These are phyloP conservation scores for Gliomastix tumulicola DNA, from an alignment of 2,329 filamentous ascomycete genomes.

Conservation along the genomic window DNA sequence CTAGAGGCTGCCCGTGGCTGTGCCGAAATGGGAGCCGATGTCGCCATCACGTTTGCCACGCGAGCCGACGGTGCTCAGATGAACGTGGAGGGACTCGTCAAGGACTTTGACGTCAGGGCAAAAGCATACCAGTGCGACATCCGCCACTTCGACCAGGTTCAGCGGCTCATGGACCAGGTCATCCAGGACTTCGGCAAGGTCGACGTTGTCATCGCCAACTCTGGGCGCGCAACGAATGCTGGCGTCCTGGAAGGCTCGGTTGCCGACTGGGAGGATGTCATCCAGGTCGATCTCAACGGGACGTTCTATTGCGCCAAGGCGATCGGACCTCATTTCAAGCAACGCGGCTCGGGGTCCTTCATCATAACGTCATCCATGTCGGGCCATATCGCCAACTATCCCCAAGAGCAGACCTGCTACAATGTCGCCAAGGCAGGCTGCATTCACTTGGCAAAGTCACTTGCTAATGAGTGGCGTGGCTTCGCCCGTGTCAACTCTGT, in stretches of 20 bases:
- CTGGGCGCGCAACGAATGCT: slow-evolving; percentile 56
- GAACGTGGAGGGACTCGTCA: slow-evolving; percentile 52
- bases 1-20: slow-evolving; percentile 55
- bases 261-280: slow-evolving; percentile 53
- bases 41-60: slow-evolving; percentile 61
- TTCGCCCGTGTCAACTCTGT: slow-evolving; percentile 55
- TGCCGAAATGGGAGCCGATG: slow-evolving; percentile 58
- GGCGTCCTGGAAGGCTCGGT: slow-evolving; percentile 61
- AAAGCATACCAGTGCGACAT: slow-evolving; percentile 42
- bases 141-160: slow-evolving; percentile 33
- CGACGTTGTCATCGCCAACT: slow-evolving; percentile 63
- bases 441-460: slow-evolving; percentile 27
- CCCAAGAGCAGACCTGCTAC: slow-evolving; percentile 55
- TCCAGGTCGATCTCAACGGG: slow-evolving; percentile 52
- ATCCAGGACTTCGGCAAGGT: slow-evolving; percentile 63
- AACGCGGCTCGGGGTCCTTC: slow-evolving; percentile 51
- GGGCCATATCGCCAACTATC: slow-evolving; percentile 59
- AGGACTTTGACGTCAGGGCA: slow-evolving; percentile 56
- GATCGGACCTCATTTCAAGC: slow-evolving; percentile 52
- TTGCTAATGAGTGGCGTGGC: slow-evolving; percentile 54
- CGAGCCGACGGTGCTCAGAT: slow-evolving; percentile 55
- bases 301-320: slow-evolving; percentile 59
- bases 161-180: slow-evolving; percentile 44
- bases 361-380: slow-evolving; percentile 60
- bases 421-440: slow-evolving; percentile 50